Percentiles rank a stretch among this genome's conserved stretches.
These are phyloP conservation scores for Posidonia oceanica DNA, from an alignment of 116 monocot species.

Conservation along the genomic window DNA sequence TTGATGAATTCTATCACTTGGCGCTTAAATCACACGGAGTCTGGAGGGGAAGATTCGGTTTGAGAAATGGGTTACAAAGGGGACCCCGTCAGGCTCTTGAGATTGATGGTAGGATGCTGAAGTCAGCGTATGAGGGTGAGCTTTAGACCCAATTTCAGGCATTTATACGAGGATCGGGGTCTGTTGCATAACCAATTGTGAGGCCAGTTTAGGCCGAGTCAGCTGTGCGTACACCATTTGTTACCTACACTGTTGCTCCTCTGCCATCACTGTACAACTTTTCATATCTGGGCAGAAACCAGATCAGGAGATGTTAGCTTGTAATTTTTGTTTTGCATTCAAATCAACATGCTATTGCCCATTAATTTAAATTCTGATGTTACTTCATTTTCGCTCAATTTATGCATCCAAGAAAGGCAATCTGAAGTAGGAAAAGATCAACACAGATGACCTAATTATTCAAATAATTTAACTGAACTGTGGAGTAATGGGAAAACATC, in stretches of 20 bases:
- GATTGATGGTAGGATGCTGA: neutral
- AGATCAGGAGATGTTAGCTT: neutral
- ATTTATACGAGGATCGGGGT: neutral
- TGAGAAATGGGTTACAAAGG: neutral
- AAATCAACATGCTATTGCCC: neutral
- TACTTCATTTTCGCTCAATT: neutral
- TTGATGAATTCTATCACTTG: neutral
- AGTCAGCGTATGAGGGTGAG: no score
- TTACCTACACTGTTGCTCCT: neutral
- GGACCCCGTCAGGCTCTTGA: neutral
- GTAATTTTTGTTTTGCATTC: constrained; percentile 6
- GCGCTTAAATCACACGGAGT: neutral
- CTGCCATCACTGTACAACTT: constrained; percentile 1
- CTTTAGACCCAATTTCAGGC: neutral
- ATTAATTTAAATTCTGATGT: constrained; percentile 4
- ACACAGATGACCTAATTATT: no score
- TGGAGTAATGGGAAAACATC: no score
- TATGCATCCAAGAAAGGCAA: no score
- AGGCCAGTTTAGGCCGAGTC: no score
- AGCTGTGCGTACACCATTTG: neutral
- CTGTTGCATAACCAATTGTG: no score
- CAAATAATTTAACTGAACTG: no score
- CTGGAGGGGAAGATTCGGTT: neutral
- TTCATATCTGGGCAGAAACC: constrained; percentile 1
- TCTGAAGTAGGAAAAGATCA: no score